Evolutionary conservation across 1,284 basidiomycete species (phyloP).

Genomic region (Exobasidium cylindrosporum): DNA sequence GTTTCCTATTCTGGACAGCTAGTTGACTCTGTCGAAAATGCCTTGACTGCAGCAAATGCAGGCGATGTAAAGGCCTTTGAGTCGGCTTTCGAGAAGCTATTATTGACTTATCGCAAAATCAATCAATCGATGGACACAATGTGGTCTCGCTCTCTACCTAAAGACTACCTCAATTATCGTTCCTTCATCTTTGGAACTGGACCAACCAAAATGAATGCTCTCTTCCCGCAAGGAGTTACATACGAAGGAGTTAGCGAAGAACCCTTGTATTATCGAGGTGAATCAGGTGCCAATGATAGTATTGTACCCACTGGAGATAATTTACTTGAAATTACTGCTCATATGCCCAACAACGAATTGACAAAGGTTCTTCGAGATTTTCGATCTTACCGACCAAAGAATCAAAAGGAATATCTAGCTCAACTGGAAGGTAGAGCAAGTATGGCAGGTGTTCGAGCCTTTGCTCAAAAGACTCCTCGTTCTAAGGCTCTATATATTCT

Average conservation of each 20-base stretch:
- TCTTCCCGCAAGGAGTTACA: conserved; percentile 50
- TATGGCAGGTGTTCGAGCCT: conserved; percentile 24
- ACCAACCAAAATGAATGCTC: conserved; percentile 44
- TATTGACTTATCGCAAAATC: conserved; percentile 40
- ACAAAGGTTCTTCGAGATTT: conserved; percentile 50
- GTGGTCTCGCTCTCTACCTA: conserved; percentile 37
- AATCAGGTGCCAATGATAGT: conserved; percentile 42
- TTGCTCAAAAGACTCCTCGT: conserved; percentile 28
- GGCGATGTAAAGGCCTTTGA: conserved; percentile 19
- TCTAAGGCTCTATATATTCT: conserved; percentile 46
- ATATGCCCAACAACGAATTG: conserved; percentile 48
- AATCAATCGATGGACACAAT: conserved; percentile 50
- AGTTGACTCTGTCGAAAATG: conserved; percentile 39
- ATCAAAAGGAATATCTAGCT: conserved; percentile 38
- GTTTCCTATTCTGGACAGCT: conserved; percentile 42
- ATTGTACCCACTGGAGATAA: conserved; percentile 48
- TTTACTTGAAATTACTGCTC: conserved; percentile 47
- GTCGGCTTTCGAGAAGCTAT: conserved; percentile 30
- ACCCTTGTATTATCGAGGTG: conserved; percentile 39
- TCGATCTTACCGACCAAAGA: conserved; percentile 44
- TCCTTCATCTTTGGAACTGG: conserved; percentile 52
- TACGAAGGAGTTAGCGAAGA: conserved; percentile 42
- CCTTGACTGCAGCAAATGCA: conserved; percentile 29
- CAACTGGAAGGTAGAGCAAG: conserved; percentile 40
- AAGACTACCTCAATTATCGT: conserved; percentile 48